phyloP scores from a whole-genome alignment of 768 basidiomycete genomes.

The Arthromyces matolae region DNA sequence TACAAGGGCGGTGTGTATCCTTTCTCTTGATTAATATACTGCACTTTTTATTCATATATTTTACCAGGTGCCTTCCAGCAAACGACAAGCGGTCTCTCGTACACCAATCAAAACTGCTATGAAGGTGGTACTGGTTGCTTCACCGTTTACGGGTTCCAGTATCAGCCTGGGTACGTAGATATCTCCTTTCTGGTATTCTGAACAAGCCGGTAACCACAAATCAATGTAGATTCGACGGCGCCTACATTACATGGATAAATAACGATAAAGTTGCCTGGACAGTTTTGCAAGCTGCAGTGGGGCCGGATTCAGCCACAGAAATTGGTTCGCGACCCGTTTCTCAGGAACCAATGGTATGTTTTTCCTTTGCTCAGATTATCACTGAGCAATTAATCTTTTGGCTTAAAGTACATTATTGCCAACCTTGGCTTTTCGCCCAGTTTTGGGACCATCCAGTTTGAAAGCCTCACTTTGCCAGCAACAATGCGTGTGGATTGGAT shows the following conservation, averaged over 20 bases:
- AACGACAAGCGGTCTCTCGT: conserved; percentile 63
- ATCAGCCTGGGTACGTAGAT: conserved; percentile 42
- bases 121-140: conserved; percentile 33
- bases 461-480: conserved; percentile 48
- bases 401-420: conserved; percentile 59
- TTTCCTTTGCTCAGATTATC: conserved; percentile 13
- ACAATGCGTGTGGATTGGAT: conserved; percentile 79
- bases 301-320: conserved; percentile 45
- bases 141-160: conserved; percentile 44
- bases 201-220: too few species aligned
- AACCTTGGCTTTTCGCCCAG: conserved; percentile 68
- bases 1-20: conserved; percentile 61
- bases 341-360: conserved; percentile 65
- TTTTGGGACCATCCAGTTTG: conserved; percentile 65
- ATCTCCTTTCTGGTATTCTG: conserved; percentile 27
- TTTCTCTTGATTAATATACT: conserved; percentile 33
- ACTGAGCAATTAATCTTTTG: neutral
- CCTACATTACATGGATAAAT: conserved; percentile 64
- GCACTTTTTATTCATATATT: neutral
- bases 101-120: conserved; percentile 65
- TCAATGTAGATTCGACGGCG: conserved; percentile 35
- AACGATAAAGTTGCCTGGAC: conserved; percentile 52
- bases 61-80: conserved; percentile 56
- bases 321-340: conserved; percentile 59
- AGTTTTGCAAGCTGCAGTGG: conserved; percentile 44